These are phyloP conservation scores for Fusarium guadeloupense DNA, from an alignment of 2,329 filamentous ascomycete species.

Conservation along the genomic window DNA sequence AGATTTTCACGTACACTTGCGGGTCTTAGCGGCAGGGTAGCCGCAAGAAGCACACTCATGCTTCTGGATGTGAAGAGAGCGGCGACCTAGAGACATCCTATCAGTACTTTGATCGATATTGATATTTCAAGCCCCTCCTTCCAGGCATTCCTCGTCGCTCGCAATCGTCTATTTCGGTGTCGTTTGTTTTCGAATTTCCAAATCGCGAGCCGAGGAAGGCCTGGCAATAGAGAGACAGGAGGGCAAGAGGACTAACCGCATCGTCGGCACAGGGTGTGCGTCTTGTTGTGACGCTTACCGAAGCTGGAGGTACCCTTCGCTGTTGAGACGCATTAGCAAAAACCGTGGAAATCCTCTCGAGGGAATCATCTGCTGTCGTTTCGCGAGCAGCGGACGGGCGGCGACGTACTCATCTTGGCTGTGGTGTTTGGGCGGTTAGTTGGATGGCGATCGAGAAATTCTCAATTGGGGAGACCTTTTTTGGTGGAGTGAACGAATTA, in stretches of 20 bases:
- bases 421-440: conserved; percentile 54
- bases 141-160: conserved; percentile 26
- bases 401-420: conserved; percentile 67
- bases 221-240: conserved; percentile 19
- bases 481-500: conserved; percentile 50
- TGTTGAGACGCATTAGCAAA: conserved; percentile 48
- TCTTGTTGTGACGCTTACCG: conserved; percentile 89
- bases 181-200: conserved; percentile 19
- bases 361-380: conserved; percentile 31
- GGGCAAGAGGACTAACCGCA: conserved; percentile 76
- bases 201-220: conserved; percentile 25
- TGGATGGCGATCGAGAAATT: conserved; percentile 51
- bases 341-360: conserved; percentile 14
- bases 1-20: conserved; percentile 85
- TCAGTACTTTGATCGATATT: conserved; percentile 37
- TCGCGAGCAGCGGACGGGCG: conserved; percentile 25
- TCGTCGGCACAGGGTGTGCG: conserved; percentile 97
- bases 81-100: conserved; percentile 71
- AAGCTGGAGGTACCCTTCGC: conserved; percentile 68
- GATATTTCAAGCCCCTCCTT: conserved; percentile 4
- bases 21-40: conserved; percentile 95
- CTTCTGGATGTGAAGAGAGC: conserved; percentile 99
- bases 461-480: conserved; percentile 49
- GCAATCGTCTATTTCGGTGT: conserved; percentile 15
- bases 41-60: conserved; percentile 95